Percentiles rank a stretch among this genome's conserved stretches.
These are phyloP conservation scores for Mitragyna speciosa DNA, from an alignment of 257 asterid species.

Conservation along the genomic window DNA sequence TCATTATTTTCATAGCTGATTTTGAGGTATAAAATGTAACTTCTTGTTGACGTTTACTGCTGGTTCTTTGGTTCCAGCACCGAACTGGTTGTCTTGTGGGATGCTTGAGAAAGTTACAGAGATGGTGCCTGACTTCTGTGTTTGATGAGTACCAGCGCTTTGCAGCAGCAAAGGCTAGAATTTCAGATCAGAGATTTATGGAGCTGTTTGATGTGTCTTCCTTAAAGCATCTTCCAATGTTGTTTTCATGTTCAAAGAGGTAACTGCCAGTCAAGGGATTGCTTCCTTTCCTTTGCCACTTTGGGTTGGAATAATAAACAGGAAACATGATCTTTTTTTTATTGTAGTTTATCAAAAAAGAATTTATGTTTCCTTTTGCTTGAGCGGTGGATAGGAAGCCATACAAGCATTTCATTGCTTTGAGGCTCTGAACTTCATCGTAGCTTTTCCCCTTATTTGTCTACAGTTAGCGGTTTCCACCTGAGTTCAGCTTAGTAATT, in stretches of 20 bases:
- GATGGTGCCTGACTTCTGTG: constrained; percentile 81
- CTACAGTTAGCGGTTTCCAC: not conserved
- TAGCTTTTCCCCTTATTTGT: too few species aligned
- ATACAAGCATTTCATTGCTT: not conserved
- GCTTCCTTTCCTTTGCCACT: constrained; percentile 5
- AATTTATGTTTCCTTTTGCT: constrained; percentile 6
- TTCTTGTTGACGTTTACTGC: not conserved
- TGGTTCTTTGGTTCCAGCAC: constrained; percentile 48
- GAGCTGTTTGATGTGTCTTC: constrained; percentile 68
- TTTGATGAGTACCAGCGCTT: constrained; percentile 86
- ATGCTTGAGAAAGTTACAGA: constrained; percentile 74
- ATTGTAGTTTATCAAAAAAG: not conserved
- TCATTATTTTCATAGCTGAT: not conserved
- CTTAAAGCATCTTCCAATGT: constrained; percentile 45
- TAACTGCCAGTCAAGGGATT: constrained; percentile 7
- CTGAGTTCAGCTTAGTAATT: not conserved
- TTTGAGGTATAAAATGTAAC: not conserved
- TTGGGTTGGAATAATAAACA: constrained; percentile 5
- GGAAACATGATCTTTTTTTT: constrained; percentile 12
- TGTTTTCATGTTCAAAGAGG: constrained; percentile 57
- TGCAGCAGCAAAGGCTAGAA: constrained; percentile 85
- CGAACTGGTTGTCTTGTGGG: constrained; percentile 93
- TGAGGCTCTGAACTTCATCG: not conserved
- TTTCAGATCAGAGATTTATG: constrained; percentile 84
- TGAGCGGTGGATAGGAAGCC: constrained; percentile 9